Evolutionary conservation across 1,284 basidiomycete species (phyloP), one percentile per base, ranked within the genome.

Genomic region (Rhodotorula sp.): DNA sequence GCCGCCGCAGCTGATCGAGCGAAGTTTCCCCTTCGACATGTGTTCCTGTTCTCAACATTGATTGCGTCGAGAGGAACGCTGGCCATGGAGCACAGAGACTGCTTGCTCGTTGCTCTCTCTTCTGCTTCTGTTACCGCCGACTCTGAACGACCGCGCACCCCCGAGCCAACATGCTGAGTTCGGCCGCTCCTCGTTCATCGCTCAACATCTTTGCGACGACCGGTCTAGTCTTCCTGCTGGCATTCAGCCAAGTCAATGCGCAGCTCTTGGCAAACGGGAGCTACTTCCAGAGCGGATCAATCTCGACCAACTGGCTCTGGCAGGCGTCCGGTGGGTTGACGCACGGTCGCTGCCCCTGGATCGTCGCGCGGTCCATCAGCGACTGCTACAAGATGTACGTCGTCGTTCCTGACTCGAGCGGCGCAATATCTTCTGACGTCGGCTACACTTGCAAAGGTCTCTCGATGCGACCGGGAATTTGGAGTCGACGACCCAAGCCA

Each of bases 241-340:
- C 23, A n/a, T 6, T 56, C 54, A 43, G 39, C 12, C 54, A 56
- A 14, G 43, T 43, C 21, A 14, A 43, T 0, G 52, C 34, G 3
- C 47, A 57, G 7, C 18, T 21, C 1, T 54, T 68, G 20, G 66
- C 66, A 3, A 46, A 51, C 18, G 66, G 66, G 20, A 48, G 48
- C 18, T 68, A 51, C 47, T 63, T 66, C 51, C 65, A 67, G 54
- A 26, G 61, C 6, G 76, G 72, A 23, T 56, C 43, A 1, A 65
- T 77, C 68, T 69, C 64, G 52, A 10, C 65, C 3, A 72, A 31
- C 39, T 43, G 70, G 10, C 58, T 62, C 47, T 77, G 75, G 74
- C 76, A 77, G 46, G 68, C 70, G 5, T 72, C 70, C 8, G 76
- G 76, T 2, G 3, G 18, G 6, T 49, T 77, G 2, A 12, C 52